Conservation (phyloP, 306 rosid genomes). For the Vigna radiata region DNA sequence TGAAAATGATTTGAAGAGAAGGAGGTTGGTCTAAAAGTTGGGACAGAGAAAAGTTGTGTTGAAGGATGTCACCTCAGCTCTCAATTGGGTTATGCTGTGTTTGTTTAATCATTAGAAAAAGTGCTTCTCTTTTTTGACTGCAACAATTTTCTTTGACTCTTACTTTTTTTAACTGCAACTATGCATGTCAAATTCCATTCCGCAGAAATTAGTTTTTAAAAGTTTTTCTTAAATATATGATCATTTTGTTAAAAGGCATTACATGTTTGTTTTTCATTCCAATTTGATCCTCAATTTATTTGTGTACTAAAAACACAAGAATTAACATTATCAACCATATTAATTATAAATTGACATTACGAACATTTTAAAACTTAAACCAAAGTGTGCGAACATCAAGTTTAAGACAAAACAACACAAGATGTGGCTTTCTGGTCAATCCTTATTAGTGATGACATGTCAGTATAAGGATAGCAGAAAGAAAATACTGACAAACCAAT, state of each 20-base stretch:
- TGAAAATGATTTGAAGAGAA: background rate
- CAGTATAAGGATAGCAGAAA: slow-evolving; percentile 6
- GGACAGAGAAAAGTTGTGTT: background rate
- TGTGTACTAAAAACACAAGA: too few relatives aligned
- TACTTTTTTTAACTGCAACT: background rate
- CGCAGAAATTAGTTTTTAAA: background rate
- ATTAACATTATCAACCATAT: too few relatives aligned
- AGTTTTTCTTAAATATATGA: too few relatives aligned
- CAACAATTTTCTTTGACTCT: too few relatives aligned
- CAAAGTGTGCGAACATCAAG: background rate
- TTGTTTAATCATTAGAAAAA: background rate
- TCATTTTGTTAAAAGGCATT: too few relatives aligned
- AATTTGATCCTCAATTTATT: too few relatives aligned
- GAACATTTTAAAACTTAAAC: too few relatives aligned
- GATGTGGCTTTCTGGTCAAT: slow-evolving; percentile 4
- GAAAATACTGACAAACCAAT: slow-evolving; percentile 18
- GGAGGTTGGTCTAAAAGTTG: background rate
- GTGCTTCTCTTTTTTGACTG: background rate
- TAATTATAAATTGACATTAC: too few relatives aligned
- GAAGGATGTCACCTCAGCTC: background rate
- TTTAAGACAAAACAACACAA: background rate
- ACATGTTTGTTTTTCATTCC: too few relatives aligned
- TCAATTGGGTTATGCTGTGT: background rate
- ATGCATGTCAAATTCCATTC: background rate
- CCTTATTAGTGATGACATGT: background rate